phyloP scores from a whole-genome alignment of 768 basidiomycete species.

The Solioccasus polychromus region DNA sequence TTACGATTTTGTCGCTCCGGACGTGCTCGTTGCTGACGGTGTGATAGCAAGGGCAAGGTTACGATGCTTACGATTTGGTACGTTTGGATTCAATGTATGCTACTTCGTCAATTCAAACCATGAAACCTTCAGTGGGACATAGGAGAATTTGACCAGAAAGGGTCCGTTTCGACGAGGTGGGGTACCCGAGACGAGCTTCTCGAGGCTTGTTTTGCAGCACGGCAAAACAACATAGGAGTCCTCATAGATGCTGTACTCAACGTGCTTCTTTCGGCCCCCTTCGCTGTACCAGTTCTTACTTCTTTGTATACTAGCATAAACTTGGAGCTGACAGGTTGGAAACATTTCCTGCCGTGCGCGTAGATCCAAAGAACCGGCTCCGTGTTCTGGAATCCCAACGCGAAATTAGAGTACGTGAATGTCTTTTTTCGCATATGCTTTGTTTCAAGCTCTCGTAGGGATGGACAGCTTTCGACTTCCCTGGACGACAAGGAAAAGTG shows the following conservation, averaged over 20 bases:
- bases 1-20: conserved; percentile 17
- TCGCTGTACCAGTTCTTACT: conserved; percentile 10
- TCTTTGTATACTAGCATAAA: conserved; percentile 55
- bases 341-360: conserved; percentile 64
- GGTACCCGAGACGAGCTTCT: conserved; percentile 81
- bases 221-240: conserved; percentile 65
- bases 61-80: conserved; percentile 86
- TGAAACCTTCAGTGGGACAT: conserved; percentile 67
- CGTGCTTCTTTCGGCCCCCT: conserved; percentile 40
- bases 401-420: conserved; percentile 59
- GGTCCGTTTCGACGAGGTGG: conserved; percentile 73
- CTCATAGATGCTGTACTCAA: conserved; percentile 89
- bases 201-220: conserved; percentile 64
- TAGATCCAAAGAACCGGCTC: conserved; percentile 65
- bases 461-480: conserved; percentile 86
- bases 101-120: neutral
- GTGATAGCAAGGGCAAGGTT: conserved; percentile 65
- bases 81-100: conserved; percentile 5
- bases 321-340: conserved; percentile 80
- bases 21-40: conserved; percentile 9
- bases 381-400: conserved; percentile 54
- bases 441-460: conserved; percentile 41
- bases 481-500: conserved; percentile 73
- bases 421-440: neutral
- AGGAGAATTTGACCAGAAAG: conserved; percentile 81